phyloP scores from a whole-genome alignment of 768 basidiomycete species.

The Coprinopsis cinerea region DNA sequence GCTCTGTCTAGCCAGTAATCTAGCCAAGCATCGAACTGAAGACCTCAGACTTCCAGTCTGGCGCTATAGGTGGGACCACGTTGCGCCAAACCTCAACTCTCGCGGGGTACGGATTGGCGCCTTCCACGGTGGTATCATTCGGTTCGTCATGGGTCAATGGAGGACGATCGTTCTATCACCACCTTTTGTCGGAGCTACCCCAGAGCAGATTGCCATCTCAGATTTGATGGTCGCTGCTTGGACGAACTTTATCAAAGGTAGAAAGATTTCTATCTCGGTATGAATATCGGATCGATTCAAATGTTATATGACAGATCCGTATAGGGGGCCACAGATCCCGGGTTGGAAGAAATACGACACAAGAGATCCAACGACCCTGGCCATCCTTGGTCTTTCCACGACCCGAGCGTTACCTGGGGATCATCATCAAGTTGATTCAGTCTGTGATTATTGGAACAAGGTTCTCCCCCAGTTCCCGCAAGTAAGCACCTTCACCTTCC shows the following conservation, averaged over 20 bases:
- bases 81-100: conserved; percentile 28
- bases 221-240: conserved; percentile 29
- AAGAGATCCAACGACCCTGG: conserved; percentile 20
- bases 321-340: conserved; percentile 21
- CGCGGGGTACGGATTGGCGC: conserved; percentile 26
- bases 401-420: conserved; percentile 23
- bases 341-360: conserved; percentile 25
- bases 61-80: conserved; percentile 28
- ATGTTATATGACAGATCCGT: conserved; percentile 19
- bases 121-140: conserved; percentile 26
- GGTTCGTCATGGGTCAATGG: conserved; percentile 30
- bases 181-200: conserved; percentile 24
- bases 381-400: conserved; percentile 22
- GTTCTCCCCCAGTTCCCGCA: conserved; percentile 25
- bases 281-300: not conserved
- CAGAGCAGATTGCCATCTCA: conserved; percentile 24
- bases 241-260: conserved; percentile 32
- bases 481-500: conserved; percentile 10
- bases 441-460: conserved; percentile 26
- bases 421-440: conserved; percentile 20
- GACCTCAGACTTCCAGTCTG: conserved; percentile 21
- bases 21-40: conserved; percentile 19
- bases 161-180: conserved; percentile 25
- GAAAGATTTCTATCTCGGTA: not conserved
- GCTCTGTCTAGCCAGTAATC: conserved; percentile 27